Base-by-base conservation (phyloP, 1,284 basidiomycete species). In the Ustilago bromivora region DNA sequence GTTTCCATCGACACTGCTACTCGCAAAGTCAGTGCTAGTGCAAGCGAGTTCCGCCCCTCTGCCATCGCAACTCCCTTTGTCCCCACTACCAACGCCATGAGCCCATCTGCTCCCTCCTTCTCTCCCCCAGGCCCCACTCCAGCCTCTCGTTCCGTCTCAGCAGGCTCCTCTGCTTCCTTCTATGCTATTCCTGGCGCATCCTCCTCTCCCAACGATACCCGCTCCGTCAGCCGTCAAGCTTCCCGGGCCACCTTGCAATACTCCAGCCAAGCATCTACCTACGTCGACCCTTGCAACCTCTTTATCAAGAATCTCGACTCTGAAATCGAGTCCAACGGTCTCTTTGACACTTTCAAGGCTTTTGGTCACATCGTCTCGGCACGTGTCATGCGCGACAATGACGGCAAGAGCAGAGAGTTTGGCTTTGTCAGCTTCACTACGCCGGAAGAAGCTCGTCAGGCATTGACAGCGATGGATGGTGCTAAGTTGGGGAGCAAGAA, bases 361-460 rank as follows among this genome's bases (percentile, higher is more conserved):
- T 84, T 64, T 68, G 85, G 86, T 11, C 57, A 66, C 19, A 86
- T 87, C 57, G 78, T 85, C 36, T 94, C 94, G 85, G 95, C 95
- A 32, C 91, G 94, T 66, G 94, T 98, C 57, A 97, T 97, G 95
- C 91, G 94, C 31, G 95, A 95, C 82, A 92, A 95, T 78, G 88
- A 83, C 57, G 92, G 93, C 28, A 91, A 92, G 61, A 94, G 92
- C 85, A 92, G 94, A 66, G 94, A 94, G 6, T 98, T 96, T 84
- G 95, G 95, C n/a, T 98, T 98, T 83, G 96, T 98, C 66, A 94
- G 93, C 32, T 98, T 84, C 78, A 76, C 70, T 13, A 64, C 52
- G 9, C 66, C 82, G 3, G 81, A 81, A 17, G 79, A 82, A 91
- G 94, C 94, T 41, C 71, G 89, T 28, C 88, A 89, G 7, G 94